These are phyloP conservation scores for Cercospora citrullina DNA, from an alignment of 2,329 filamentous ascomycete species.

Conservation along the genomic window DNA sequence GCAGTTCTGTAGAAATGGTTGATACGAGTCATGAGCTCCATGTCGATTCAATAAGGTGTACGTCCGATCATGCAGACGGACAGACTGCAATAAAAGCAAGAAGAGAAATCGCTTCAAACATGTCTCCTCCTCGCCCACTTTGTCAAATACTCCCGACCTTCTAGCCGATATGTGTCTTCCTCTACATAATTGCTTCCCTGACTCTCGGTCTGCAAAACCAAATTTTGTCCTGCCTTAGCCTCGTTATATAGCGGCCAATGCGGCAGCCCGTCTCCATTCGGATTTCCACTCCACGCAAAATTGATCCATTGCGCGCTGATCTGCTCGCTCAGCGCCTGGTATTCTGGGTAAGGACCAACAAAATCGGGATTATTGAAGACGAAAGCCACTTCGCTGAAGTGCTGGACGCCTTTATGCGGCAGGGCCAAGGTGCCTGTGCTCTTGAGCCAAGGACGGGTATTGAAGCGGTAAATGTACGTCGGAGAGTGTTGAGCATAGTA, in stretches of 20 bases:
- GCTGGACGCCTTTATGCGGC: conserved; percentile 49
- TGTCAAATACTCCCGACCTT: conserved; percentile 26
- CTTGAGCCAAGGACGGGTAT: conserved; percentile 52
- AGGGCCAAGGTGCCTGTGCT: conserved; percentile 33
- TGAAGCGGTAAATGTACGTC: conserved; percentile 64
- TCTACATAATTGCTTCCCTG: conserved; percentile 26
- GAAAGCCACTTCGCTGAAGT: conserved; percentile 56
- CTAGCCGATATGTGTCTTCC: conserved; percentile 25
- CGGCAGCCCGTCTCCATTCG: conserved; percentile 21
- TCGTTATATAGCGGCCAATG: conserved; percentile 24
- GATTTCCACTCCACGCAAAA: conserved; percentile 23
- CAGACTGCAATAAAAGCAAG: background rate
- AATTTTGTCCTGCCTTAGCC: conserved; percentile 17
- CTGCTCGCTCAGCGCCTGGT: conserved; percentile 21
- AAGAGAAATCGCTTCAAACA: conserved; percentile 16
- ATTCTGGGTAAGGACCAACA: conserved; percentile 21
- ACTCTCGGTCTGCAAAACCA: conserved; percentile 22
- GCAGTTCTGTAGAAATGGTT: background rate
- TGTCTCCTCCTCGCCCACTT: conserved; percentile 28
- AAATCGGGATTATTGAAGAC: conserved; percentile 33
- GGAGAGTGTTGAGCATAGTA: conserved; percentile 52
- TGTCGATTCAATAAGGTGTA: background rate
- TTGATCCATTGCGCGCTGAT: conserved; percentile 28
- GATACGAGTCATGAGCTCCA: background rate
- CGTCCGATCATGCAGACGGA: background rate